Conservation (phyloP, 345 rosid genomes). For the Eucalyptus coolabah region DNA sequence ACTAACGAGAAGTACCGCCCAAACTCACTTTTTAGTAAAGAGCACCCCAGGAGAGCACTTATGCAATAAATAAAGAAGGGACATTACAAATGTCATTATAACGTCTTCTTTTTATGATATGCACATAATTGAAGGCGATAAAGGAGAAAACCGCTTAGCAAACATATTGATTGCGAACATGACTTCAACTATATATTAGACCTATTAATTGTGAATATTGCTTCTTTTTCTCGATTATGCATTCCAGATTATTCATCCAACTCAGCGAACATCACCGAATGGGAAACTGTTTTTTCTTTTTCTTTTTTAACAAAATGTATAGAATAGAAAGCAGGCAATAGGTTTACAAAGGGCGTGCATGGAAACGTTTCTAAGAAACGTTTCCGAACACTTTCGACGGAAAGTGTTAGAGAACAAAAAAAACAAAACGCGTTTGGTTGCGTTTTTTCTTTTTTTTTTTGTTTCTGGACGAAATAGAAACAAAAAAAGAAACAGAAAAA, state of each 20-base stretch:
- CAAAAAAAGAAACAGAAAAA: too few species aligned
- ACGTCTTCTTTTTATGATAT: neutral
- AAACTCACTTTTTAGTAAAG: neutral
- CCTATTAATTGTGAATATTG: neutral
- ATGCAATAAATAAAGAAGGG: neutral
- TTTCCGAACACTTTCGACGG: too few species aligned
- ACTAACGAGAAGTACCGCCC: neutral
- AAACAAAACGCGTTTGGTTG: too few species aligned
- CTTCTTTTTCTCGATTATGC: neutral
- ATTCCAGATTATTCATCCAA: neutral
- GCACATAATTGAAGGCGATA: neutral
- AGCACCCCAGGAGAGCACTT: neutral
- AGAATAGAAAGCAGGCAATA: neutral
- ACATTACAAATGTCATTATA: neutral
- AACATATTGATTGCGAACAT: neutral
- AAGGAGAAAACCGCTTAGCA: neutral
- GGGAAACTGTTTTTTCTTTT: neutral
- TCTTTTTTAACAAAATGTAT: neutral
- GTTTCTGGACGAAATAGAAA: too few species aligned
- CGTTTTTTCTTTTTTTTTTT: too few species aligned
- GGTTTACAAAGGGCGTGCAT: too few species aligned
- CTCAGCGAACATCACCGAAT: neutral
- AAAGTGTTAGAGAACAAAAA: too few species aligned
- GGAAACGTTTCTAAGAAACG: too few species aligned
- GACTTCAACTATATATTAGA: too few species aligned